These are phyloP conservation scores for Diplosphaera chodatii DNA, from an alignment of 139 green algal species.

Conservation along the genomic window DNA sequence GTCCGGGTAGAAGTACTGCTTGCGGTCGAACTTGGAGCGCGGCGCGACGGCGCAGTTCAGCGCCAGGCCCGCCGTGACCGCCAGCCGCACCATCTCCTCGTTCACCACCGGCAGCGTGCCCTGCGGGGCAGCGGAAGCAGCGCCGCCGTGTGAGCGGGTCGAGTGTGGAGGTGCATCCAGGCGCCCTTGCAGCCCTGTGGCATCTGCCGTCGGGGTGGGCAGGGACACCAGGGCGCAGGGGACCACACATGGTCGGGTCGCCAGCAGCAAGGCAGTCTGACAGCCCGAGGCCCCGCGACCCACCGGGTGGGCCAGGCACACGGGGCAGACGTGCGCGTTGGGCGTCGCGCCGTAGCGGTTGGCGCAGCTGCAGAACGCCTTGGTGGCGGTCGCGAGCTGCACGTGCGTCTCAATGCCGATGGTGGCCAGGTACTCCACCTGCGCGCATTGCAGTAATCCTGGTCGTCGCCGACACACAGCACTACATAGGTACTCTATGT, in stretches of 20 bases:
- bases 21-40: constrained; percentile 95
- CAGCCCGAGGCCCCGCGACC: too few species aligned
- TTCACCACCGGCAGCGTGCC: constrained; percentile 86
- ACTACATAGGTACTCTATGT: too few species aligned
- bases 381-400: constrained; percentile 89
- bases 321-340: constrained; percentile 90
- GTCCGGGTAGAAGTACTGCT: constrained; percentile 99
- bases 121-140: constrained; percentile 42
- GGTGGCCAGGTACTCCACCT: constrained; percentile 81
- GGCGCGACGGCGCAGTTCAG: constrained; percentile 67
- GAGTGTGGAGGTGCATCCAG: too few species aligned
- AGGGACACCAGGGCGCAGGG: too few species aligned
- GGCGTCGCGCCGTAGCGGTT: constrained; percentile 79
- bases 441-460: not conserved
- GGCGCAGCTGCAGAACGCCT: constrained; percentile 92
- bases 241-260: too few species aligned
- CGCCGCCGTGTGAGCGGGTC: too few species aligned
- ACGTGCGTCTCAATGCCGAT: constrained; percentile 98
- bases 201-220: too few species aligned
- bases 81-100: constrained; percentile 59
- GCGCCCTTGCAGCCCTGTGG: too few species aligned
- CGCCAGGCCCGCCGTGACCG: constrained; percentile 73
- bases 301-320: constrained; percentile 92
- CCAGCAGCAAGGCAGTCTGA: too few species aligned
- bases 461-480: too few species aligned